Percentiles rank a stretch among this genome's conserved stretches.
These are phyloP conservation scores for Somion occarium DNA, from an alignment of 1,284 basidiomycete species.

Conservation along the genomic window DNA sequence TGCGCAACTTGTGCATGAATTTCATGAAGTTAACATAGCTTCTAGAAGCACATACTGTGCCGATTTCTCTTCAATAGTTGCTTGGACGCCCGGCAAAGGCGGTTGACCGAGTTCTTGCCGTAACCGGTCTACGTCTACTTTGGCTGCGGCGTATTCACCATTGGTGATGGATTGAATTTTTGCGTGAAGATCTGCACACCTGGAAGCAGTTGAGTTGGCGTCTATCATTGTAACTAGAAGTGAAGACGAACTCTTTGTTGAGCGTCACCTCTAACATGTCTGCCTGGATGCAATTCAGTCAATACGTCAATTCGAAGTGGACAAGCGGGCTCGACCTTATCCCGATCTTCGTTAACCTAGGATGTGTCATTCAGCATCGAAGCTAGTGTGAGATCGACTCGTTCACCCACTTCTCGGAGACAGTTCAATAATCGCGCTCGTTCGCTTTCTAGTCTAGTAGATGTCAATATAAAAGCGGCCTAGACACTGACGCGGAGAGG, in stretches of 20 bases:
- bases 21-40: slow-evolving; percentile 1
- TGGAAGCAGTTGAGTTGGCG: slow-evolving; percentile 19
- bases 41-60: slow-evolving; percentile 48
- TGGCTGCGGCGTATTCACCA: slow-evolving; percentile 68
- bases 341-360: slow-evolving; percentile 74
- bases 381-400: not conserved
- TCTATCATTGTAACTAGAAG: slow-evolving; percentile 2
- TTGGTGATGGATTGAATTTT: slow-evolving; percentile 66
- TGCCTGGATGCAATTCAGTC: slow-evolving; percentile 31
- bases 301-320: too few relatives aligned
- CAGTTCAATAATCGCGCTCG: slow-evolving; percentile 57
- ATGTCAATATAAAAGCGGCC: not conserved
- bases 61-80: slow-evolving; percentile 68
- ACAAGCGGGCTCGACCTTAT: slow-evolving; percentile 63
- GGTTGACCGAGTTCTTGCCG: slow-evolving; percentile 70
- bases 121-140: slow-evolving; percentile 67
- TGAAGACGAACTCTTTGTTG: slow-evolving; percentile 53
- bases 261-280: slow-evolving; percentile 48
- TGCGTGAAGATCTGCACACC: slow-evolving; percentile 54
- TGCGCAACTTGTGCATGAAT: slow-evolving; percentile 13
- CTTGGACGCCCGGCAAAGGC: slow-evolving; percentile 63
- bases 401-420: slow-evolving; percentile 51
- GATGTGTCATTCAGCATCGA: slow-evolving; percentile 3
- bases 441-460: slow-evolving; percentile 65
- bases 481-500: not conserved